phyloP scores from a whole-genome alignment of 176 grass and related monocot genomes.

The Carex parvula region DNA sequence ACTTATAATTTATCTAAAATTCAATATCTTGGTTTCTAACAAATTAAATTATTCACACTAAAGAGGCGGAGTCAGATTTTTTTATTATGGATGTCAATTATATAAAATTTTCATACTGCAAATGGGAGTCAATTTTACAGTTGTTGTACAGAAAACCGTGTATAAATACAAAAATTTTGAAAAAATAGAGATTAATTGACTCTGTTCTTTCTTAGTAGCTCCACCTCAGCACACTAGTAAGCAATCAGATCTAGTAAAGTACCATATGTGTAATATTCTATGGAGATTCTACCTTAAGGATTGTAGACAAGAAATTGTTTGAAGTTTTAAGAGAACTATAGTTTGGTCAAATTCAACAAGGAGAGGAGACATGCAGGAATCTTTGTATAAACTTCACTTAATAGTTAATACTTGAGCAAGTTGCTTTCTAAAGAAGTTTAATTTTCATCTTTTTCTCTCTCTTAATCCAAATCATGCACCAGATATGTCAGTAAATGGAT shows the following conservation, averaged over 20 bases:
- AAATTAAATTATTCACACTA: no score
- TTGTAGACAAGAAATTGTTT: not conserved
- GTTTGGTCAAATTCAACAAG: not conserved
- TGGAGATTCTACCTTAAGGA: not conserved
- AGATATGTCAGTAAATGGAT: conserved; percentile 14
- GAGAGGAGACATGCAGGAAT: not conserved
- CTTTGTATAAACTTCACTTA: conserved; percentile 8
- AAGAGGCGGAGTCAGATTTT: no score
- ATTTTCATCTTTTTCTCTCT: not conserved
- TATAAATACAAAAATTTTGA: no score
- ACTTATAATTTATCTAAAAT: not conserved
- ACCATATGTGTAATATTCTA: not conserved
- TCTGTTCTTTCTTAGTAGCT: no score
- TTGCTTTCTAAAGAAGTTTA: not conserved
- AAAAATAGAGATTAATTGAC: no score
- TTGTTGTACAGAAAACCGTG: no score
- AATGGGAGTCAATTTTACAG: no score
- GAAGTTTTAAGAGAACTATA: not conserved
- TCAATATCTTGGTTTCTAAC: no score
- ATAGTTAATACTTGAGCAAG: not conserved
- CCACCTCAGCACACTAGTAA: not conserved
- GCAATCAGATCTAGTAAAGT: not conserved
- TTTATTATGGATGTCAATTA: no score
- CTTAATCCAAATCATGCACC: not conserved
- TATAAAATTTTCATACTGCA: no score